A percentile compares a stretch with the other conserved stretches of the same genome.
These are phyloP conservation scores for Cladosporium sphaerospermum DNA, from an alignment of 2,329 filamentous ascomycete genomes.

Conservation along the genomic window DNA sequence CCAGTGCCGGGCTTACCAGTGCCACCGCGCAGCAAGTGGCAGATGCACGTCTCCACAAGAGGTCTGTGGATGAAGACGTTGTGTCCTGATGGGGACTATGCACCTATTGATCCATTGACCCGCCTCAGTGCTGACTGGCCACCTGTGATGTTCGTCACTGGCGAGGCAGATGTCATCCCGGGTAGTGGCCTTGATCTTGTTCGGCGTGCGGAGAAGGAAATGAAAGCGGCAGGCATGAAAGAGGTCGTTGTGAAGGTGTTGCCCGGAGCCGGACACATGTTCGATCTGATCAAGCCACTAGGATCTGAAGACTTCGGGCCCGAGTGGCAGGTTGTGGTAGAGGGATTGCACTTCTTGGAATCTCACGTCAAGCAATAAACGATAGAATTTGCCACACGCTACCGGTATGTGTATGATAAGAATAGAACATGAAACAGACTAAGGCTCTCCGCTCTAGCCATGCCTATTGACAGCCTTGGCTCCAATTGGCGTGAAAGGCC, in stretches of 20 bases:
- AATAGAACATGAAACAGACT: neutral
- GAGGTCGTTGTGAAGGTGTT: slow-evolving; percentile 15
- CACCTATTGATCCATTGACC: slow-evolving; percentile 18
- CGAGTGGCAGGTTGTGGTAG: slow-evolving; percentile 16
- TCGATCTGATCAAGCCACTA: slow-evolving; percentile 17
- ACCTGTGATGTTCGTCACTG: slow-evolving; percentile 18
- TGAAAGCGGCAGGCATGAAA: slow-evolving; percentile 14
- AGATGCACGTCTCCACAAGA: slow-evolving; percentile 15
- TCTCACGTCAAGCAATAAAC: slow-evolving; percentile 6
- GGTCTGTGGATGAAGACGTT: slow-evolving; percentile 16
- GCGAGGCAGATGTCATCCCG: slow-evolving; percentile 16
- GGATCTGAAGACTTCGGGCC: slow-evolving; percentile 14
- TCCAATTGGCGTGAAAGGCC: neutral
- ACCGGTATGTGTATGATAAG: too few relatives aligned
- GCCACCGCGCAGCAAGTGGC: slow-evolving; percentile 16
- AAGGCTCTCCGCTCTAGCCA: neutral
- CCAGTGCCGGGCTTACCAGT: slow-evolving; percentile 13
- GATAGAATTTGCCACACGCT: neutral
- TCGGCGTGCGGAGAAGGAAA: slow-evolving; percentile 14
- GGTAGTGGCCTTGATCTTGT: slow-evolving; percentile 15
- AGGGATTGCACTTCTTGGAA: slow-evolving; percentile 15
- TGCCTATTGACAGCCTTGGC: neutral
- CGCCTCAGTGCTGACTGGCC: slow-evolving; percentile 15
- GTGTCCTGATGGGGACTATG: slow-evolving; percentile 16
- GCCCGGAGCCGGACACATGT: slow-evolving; percentile 17